Evolutionary conservation across 352 stramenopile genomes (phyloP), one percentile per base, ranked within the genome.

Genomic region (Aphanomyces euteiches): DNA sequence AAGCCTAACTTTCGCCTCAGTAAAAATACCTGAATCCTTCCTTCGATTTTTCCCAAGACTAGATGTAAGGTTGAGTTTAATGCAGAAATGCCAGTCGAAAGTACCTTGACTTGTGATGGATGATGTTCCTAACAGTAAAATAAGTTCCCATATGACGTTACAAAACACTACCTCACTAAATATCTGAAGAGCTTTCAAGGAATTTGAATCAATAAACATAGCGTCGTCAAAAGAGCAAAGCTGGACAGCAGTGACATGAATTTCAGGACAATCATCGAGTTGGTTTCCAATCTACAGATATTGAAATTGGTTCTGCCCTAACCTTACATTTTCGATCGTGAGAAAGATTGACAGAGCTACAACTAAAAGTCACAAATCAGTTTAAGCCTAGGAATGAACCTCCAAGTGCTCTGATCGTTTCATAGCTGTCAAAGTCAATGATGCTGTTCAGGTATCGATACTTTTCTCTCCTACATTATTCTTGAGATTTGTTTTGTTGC

Each of bases 101-200:
- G 28, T 56, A 93, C 87, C 78, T 92, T 93, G 38, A 93, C 72
- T 5, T 90, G 73, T 13, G 82, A 93, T 12, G 86, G 86, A 64
- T 95, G 87, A 2, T 81, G 77, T 75, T 95, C 87, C 87, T 95
- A 71, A 17, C 39, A 13, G 58, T 5, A 69, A 37, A 45, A 36
- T 57, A 28, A 58, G 17, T 37, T 43, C 48, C 69, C 57, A 75
- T 6, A 75, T 50, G 50, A 57, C 58, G 8, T 36, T 7, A 19
- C 47, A 15, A 10, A 21, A 45, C 39, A 73, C 7, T 81, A 94
- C 88, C 59, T 83, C 73, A 43, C 82, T 89, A 57, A 96, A 94
- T 65, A 96, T 90, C 53, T 96, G 88, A 48, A 96, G 77, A 1
- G 88, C 88, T 63, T 84, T 77, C 3, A 94, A 79, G 2, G 81